A percentile compares a stretch with the other conserved stretches of the same genome.
phyloP scores from a whole-genome alignment of 2,329 filamentous ascomycete species.

The Xylaria sp. region DNA sequence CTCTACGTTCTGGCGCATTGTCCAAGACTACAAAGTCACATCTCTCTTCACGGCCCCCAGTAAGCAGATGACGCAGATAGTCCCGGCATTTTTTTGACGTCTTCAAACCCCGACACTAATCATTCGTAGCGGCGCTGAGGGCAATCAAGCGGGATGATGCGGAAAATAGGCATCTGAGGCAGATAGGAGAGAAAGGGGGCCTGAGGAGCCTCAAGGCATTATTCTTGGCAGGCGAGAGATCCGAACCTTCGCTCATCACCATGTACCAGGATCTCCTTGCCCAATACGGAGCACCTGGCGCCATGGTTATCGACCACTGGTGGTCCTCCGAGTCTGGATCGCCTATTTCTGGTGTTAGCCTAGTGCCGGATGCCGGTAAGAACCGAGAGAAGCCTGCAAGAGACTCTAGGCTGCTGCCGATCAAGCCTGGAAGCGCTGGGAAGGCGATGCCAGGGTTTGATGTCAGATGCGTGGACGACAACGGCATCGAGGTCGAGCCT shows the following conservation, averaged over 20 bases:
- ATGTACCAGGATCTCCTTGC: constrained; percentile 72
- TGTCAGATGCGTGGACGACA: constrained; percentile 76
- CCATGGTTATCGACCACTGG: constrained; percentile 56
- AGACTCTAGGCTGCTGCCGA: constrained; percentile 41
- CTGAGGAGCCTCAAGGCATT: constrained; percentile 67
- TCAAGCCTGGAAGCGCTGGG: constrained; percentile 82
- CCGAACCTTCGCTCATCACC: constrained; percentile 77
- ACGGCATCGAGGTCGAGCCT: constrained; percentile 62
- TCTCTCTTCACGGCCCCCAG: constrained; percentile 80
- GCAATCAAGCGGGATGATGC: constrained; percentile 85
- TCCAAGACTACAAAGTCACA: constrained; percentile 81
- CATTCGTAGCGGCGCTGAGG: constrained; percentile 57
- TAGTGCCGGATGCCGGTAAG: constrained; percentile 53
- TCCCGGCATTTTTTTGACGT: not conserved
- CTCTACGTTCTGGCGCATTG: constrained; percentile 79
- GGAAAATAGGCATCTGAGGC: constrained; percentile 59
- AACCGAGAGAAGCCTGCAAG: constrained; percentile 43
- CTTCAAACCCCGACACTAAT: constrained; percentile 2
- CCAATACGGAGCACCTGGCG: constrained; percentile 59
- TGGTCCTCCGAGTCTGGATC: constrained; percentile 57
- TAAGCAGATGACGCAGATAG: constrained; percentile 17
- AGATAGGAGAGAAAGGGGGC: constrained; percentile 61
- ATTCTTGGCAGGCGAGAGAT: constrained; percentile 84
- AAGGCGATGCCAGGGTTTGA: constrained; percentile 92
- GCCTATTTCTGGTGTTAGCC: constrained; percentile 52